Evolutionary conservation across 805 yeast genomes (phyloP), one percentile per base, ranked within the genome.

Genomic region (Kuraishia ogatae): DNA sequence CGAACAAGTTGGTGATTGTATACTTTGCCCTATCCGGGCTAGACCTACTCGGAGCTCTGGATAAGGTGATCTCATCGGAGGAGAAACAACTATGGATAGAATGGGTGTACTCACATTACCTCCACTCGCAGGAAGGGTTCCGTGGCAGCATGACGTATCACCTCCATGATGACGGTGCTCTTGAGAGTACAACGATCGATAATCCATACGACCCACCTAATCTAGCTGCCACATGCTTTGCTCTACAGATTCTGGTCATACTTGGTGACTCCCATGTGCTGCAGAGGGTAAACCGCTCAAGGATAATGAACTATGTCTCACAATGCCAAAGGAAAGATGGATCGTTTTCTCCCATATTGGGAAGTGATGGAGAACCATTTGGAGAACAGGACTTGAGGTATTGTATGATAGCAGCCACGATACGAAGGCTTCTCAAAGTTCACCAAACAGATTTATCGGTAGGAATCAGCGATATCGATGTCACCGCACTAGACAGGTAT

Each of bases 211-310:
- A 85, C 62, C 71, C 82, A 1, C 81, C 92, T 1, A 85, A 82
- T 59, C 67, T 89, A 6, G 80, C 93, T 0, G 82, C 91, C 5
- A 91, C 97, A 0, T 82, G 84, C 60, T 87, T 91, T 70, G 92
- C 89, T 1, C 67, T 91, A 39, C 77, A 81, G 39, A 72, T 78
- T 11, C 71, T 87, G 46, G 64, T 82, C 1, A 70, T 80, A n/a
- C 69, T 87, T 15, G 72, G 73, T 35, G 80, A 76, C 52, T 75
- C 74, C 53, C 70, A 73, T 35, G 59, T 71, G 60, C 28, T 58
- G 17, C 49, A 56, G 17, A 56, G 76, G 8, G 58, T 84, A 22
- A 76, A 82, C 52, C 59, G 68, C 17, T 51, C 50, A 1, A 69
- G 67, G 55, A 67, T 89, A n/a, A 73, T 81, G 76, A 59, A 61